These are phyloP conservation scores for Aspergillus unguis DNA, from an alignment of 2,329 filamentous ascomycete genomes.

Conservation along the genomic window DNA sequence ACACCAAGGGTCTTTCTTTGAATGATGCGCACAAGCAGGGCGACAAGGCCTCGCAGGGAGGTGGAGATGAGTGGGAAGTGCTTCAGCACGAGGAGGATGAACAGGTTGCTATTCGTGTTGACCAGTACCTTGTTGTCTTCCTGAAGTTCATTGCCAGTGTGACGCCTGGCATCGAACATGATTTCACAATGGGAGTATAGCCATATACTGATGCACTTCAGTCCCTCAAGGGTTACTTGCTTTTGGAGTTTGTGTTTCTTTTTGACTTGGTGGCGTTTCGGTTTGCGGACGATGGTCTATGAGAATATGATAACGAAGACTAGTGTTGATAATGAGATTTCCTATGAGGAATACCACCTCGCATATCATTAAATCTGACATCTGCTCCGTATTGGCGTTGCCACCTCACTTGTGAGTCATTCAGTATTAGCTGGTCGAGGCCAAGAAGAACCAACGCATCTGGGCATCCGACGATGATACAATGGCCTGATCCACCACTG, in stretches of 20 bases:
- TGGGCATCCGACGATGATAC: background rate
- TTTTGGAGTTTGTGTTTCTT: background rate
- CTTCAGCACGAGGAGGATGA: conserved; percentile 51
- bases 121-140: conserved; percentile 53
- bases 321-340: too few relatives aligned
- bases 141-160: conserved; percentile 77
- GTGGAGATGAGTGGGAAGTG: conserved; percentile 63
- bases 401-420: background rate
- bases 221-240: background rate
- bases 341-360: too few relatives aligned
- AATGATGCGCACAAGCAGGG: conserved; percentile 41
- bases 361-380: too few relatives aligned
- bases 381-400: background rate
- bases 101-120: conserved; percentile 48
- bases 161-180: conserved; percentile 94
- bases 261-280: background rate
- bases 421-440: background rate
- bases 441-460: background rate
- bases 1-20: conserved; percentile 64
- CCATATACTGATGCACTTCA: background rate
- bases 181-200: conserved; percentile 94
- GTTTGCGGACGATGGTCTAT: too few relatives aligned
- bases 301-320: too few relatives aligned
- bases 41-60: conserved; percentile 26
- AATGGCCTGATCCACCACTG: background rate